Percentiles rank a stretch among this genome's conserved stretches.
These are phyloP conservation scores for Blastomyces gilchristii DNA, from an alignment of 2,329 filamentous ascomycete species.

Conservation along the genomic window DNA sequence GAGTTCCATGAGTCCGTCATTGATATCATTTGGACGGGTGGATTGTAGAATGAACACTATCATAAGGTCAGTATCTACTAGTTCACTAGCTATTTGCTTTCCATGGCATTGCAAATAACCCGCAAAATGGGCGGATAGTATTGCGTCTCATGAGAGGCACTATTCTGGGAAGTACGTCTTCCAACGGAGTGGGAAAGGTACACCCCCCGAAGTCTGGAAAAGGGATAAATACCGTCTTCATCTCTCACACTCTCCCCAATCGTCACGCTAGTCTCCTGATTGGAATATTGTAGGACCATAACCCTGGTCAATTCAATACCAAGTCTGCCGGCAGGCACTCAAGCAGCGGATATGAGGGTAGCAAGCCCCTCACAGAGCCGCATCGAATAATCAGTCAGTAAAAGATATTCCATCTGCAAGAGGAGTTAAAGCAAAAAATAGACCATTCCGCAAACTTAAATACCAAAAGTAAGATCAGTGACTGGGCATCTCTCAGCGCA, in stretches of 20 bases:
- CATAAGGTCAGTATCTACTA: not conserved
- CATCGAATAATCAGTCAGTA: not conserved
- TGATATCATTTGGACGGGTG: conserved; percentile 89
- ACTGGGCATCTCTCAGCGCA: not conserved
- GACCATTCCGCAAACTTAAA: not conserved
- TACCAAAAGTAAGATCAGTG: not conserved
- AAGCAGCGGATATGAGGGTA: not conserved
- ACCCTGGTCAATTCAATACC: conserved; percentile 60
- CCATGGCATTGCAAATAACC: not conserved
- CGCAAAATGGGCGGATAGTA: not conserved
- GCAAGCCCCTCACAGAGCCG: not conserved
- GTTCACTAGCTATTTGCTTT: not conserved
- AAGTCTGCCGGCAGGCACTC: conserved; percentile 37
- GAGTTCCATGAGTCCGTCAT: conserved; percentile 95
- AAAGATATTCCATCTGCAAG: not conserved
- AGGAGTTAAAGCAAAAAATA: not conserved
- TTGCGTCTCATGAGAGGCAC: not conserved
- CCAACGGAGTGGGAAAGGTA: conserved; percentile 12
- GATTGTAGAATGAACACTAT: conserved; percentile 91
- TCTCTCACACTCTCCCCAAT: conserved; percentile 94
- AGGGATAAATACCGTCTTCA: conserved; percentile 60
- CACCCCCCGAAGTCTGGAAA: conserved; percentile 6
- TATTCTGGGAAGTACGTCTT: not conserved
- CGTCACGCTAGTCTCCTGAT: conserved; percentile 58
- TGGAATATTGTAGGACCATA: conserved; percentile 57